Conservation (phyloP, 495 filamentous ascomycete species). For the Penicillium atrosanguineum region DNA sequence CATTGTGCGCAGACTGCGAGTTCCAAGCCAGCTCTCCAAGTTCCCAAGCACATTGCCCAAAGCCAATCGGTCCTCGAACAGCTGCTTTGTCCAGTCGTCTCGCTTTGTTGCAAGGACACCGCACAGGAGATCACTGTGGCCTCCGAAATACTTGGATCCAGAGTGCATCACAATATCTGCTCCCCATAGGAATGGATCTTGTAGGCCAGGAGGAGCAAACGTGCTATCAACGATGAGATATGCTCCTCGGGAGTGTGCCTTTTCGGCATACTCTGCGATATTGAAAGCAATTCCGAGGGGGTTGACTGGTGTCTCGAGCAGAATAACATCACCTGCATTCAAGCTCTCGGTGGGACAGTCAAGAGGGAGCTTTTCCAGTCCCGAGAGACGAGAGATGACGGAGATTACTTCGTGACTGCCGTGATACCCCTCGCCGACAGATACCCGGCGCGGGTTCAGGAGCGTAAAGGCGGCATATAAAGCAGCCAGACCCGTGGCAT, state of each 20-base stretch:
- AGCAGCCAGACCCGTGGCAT: constrained; percentile 74
- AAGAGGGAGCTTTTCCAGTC: constrained; percentile 59
- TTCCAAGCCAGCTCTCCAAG: constrained; percentile 83
- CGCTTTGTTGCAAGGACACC: constrained; percentile 66
- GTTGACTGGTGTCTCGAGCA: constrained; percentile 85
- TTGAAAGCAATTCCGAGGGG: constrained; percentile 72
- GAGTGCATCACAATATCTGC: constrained; percentile 81
- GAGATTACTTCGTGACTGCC: constrained; percentile 77
- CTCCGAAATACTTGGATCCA: constrained; percentile 89
- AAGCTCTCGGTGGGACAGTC: constrained; percentile 53
- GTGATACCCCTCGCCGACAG: constrained; percentile 80
- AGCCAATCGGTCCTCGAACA: constrained; percentile 61
- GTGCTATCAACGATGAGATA: constrained; percentile 80
- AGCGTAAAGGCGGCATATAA: constrained; percentile 76
- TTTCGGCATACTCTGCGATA: constrained; percentile 60
- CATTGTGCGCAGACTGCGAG: constrained; percentile 76
- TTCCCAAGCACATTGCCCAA: constrained; percentile 78
- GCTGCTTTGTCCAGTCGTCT: constrained; percentile 49
- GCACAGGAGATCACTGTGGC: constrained; percentile 83
- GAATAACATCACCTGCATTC: constrained; percentile 70
- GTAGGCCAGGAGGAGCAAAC: constrained; percentile 82
- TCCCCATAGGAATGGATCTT: constrained; percentile 73
- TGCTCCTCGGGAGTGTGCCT: constrained; percentile 66
- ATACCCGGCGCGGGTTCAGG: constrained; percentile 69
- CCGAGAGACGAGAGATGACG: constrained; percentile 64